Conservation (phyloP, 2,329 filamentous ascomycete species). For the Metarhizium anisopliae region DNA sequence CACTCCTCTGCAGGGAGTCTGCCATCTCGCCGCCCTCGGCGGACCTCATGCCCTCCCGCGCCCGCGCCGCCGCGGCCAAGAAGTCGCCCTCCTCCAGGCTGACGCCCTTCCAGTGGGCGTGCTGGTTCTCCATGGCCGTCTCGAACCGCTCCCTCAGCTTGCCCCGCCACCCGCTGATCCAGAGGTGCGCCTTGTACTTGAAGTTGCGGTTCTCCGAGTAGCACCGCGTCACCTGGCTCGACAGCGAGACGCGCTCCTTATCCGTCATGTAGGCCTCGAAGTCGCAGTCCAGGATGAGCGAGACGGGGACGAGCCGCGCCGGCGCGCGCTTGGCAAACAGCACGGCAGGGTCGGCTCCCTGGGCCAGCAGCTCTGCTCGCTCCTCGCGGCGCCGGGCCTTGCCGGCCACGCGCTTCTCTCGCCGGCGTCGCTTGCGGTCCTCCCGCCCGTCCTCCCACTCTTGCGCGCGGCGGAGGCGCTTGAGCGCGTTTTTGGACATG, state of each 20-base stretch:
- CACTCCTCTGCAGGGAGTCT: slow-evolving; percentile 42
- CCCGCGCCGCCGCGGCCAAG: slow-evolving; percentile 54
- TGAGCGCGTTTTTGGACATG: slow-evolving; percentile 79
- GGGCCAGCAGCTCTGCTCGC: slow-evolving; percentile 39
- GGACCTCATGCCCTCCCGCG: slow-evolving; percentile 56
- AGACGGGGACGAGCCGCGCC: slow-evolving; percentile 58
- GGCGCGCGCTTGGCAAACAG: slow-evolving; percentile 24
- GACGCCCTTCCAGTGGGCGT: slow-evolving; percentile 73
- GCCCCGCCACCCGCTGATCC: slow-evolving; percentile 70
- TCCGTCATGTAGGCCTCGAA: slow-evolving; percentile 88
- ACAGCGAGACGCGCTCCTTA: slow-evolving; percentile 74
- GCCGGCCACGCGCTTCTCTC: slow-evolving; percentile 43
- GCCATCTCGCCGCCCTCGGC: slow-evolving; percentile 45
- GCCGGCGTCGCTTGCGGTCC: slow-evolving; percentile 43
- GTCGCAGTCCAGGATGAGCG: slow-evolving; percentile 81
- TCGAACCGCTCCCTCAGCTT: slow-evolving; percentile 72
- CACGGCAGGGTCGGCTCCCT: slow-evolving; percentile 32
- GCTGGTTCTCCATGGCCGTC: slow-evolving; percentile 58
- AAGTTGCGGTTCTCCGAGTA: slow-evolving; percentile 81
- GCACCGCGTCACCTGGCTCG: slow-evolving; percentile 72
- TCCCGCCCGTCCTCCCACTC: slow-evolving; percentile 68
- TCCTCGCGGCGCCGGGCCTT: slow-evolving; percentile 40
- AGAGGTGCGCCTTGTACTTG: slow-evolving; percentile 60
- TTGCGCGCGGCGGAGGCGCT: slow-evolving; percentile 64
- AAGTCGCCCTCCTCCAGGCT: slow-evolving; percentile 69